Conservation (phyloP, 2,329 filamentous ascomycete species). For the Alternaria ventricosa region DNA sequence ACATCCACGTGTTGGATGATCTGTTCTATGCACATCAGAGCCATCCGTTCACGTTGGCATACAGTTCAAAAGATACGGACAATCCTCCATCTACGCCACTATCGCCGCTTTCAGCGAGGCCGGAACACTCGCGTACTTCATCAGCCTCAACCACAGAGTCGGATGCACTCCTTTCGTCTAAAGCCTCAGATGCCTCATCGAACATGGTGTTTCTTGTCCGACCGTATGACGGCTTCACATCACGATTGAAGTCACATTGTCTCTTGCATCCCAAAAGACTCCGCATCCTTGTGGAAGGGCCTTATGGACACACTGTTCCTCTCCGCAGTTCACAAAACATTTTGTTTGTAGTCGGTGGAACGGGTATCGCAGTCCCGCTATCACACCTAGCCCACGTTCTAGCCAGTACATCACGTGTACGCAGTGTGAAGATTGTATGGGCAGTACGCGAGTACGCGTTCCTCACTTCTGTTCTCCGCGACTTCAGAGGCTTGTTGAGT, state of each 20-base stretch:
- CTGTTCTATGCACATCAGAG: slow-evolving; percentile 56
- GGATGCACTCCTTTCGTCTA: slow-evolving; percentile 36
- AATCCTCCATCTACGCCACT: slow-evolving; percentile 2
- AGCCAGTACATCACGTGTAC: slow-evolving; percentile 15
- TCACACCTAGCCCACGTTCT: slow-evolving; percentile 37
- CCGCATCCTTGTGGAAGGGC: slow-evolving; percentile 58
- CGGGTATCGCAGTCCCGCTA: slow-evolving; percentile 42
- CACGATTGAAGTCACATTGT: slow-evolving; percentile 44
- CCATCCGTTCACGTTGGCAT: slow-evolving; percentile 55
- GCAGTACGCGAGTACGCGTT: slow-evolving; percentile 43
- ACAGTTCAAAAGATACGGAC: slow-evolving; percentile 15
- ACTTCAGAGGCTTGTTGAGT: slow-evolving; percentile 26
- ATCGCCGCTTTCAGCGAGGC: slow-evolving; percentile 16
- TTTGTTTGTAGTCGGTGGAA: slow-evolving; percentile 47
- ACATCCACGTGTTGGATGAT: slow-evolving; percentile 55
- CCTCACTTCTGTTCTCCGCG: slow-evolving; percentile 29
- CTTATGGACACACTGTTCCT: slow-evolving; percentile 55
- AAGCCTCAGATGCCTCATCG: neutral
- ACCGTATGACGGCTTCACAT: slow-evolving; percentile 60
- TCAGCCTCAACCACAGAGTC: slow-evolving; percentile 31
- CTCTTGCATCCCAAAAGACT: slow-evolving; percentile 32
- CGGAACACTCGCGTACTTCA: slow-evolving; percentile 9
- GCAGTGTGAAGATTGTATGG: slow-evolving; percentile 41
- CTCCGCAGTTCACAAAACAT: slow-evolving; percentile 51
- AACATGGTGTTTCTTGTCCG: slow-evolving; percentile 57